Evolutionary conservation across 257 asterid genomes (phyloP).

Genomic region (Penstemon newberryi): DNA sequence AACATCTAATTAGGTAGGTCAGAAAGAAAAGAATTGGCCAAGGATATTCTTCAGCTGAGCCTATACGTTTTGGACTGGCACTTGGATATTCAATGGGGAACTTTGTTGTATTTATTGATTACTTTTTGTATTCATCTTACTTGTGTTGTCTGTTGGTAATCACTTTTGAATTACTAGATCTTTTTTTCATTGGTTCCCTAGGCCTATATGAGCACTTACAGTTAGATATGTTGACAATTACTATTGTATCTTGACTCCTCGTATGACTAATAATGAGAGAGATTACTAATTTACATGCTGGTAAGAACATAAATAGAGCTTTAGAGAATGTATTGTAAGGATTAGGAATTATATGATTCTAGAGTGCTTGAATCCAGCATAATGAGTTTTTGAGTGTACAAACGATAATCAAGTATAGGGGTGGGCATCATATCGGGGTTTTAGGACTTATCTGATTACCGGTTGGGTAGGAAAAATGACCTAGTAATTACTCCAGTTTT

Average conservation of each 20-base stretch:
- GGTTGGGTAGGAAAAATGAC: too few species aligned
- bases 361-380: not conserved
- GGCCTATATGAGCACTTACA: not conserved
- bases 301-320: not conserved
- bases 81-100: slow-evolving; percentile 3
- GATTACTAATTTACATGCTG: not conserved
- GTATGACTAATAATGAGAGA: not conserved
- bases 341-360: not conserved
- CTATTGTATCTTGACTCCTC: slow-evolving; percentile 7
- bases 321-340: not conserved
- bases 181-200: not conserved
- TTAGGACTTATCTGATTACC: too few species aligned
- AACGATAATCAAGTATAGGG: too few species aligned
- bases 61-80: not conserved
- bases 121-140: not conserved
- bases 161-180: not conserved
- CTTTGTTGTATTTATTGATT: not conserved
- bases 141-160: not conserved
- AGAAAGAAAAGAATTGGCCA: slow-evolving; percentile 11
- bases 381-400: not conserved
- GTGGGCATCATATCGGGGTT: too few species aligned
- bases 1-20: slow-evolving; percentile 15
- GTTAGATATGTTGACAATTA: not conserved
- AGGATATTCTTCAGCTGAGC: not conserved
- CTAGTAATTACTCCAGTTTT: too few species aligned